These are phyloP conservation scores for Venturia asperata DNA, from an alignment of 2,329 filamentous ascomycete species.

Conservation along the genomic window DNA sequence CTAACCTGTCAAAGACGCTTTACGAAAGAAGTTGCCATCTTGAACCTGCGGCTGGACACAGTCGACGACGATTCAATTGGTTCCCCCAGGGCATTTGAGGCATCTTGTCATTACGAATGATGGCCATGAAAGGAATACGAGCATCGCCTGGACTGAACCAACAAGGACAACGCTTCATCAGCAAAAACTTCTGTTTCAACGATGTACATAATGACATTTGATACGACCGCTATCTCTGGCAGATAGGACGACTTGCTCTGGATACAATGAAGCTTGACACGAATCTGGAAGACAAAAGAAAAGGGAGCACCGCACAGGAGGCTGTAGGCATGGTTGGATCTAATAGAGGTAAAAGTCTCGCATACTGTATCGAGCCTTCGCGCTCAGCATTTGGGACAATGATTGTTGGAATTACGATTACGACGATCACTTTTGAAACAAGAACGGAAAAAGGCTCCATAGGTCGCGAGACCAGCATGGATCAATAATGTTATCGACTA, in stretches of 20 bases:
- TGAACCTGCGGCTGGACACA: slow-evolving; percentile 13
- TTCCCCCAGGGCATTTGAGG: slow-evolving; percentile 9
- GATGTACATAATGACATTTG: neutral
- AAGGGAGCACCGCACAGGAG: neutral
- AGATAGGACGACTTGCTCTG: slow-evolving; percentile 1
- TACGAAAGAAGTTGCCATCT: slow-evolving; percentile 14
- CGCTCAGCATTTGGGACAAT: neutral
- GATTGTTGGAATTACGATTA: neutral
- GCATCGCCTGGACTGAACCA: neutral
- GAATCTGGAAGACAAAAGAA: neutral
- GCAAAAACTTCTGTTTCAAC: neutral
- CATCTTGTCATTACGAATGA: neutral
- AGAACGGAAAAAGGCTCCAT: neutral
- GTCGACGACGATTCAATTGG: slow-evolving; percentile 16
- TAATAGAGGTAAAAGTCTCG: neutral
- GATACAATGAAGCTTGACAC: slow-evolving; percentile 1
- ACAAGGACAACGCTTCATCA: neutral
- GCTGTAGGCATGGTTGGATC: neutral
- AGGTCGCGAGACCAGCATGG: neutral
- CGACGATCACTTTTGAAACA: neutral
- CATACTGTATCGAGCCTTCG: neutral
- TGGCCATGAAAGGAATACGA: neutral
- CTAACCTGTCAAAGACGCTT: slow-evolving; percentile 1
- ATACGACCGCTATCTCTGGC: slow-evolving; percentile 5
- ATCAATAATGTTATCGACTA: neutral